phyloP scores from a whole-genome alignment of 257 asterid species.

The Petrea volubilis region DNA sequence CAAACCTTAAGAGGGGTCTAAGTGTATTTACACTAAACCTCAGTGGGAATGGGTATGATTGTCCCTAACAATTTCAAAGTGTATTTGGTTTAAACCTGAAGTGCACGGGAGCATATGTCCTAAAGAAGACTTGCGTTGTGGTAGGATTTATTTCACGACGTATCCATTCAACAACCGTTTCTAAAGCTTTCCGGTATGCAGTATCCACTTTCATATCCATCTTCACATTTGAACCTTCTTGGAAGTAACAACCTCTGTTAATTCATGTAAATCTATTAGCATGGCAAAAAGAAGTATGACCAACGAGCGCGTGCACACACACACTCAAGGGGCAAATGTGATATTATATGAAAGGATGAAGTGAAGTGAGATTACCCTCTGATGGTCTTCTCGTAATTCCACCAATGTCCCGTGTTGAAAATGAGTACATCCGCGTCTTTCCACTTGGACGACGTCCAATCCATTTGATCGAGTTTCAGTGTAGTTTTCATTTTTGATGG shows the following conservation, averaged over 20 bases:
- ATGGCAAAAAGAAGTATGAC: neutral
- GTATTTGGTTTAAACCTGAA: constrained; percentile 46
- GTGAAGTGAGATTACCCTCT: constrained; percentile 57
- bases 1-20: too few relatives aligned
- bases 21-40: too few relatives aligned
- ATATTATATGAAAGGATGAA: neutral
- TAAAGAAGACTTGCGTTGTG: constrained; percentile 76
- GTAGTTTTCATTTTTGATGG: constrained; percentile 58
- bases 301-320: neutral
- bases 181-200: constrained; percentile 66
- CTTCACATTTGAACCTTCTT: constrained; percentile 75
- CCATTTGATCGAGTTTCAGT: constrained; percentile 79
- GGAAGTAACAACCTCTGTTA: constrained; percentile 89
- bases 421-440: constrained; percentile 76
- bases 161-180: constrained; percentile 72
- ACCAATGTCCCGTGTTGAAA: constrained; percentile 92
- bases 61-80: neutral
- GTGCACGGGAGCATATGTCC: constrained; percentile 92
- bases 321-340: too few relatives aligned
- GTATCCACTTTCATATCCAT: constrained; percentile 63
- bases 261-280: constrained; percentile 22
- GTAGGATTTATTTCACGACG: constrained; percentile 51
- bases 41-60: too few relatives aligned
- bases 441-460: constrained; percentile 75
- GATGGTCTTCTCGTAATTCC: constrained; percentile 91